These are phyloP conservation scores for Blastomyces gilchristii DNA, from an alignment of 2,329 filamentous ascomycete genomes.

Conservation along the genomic window DNA sequence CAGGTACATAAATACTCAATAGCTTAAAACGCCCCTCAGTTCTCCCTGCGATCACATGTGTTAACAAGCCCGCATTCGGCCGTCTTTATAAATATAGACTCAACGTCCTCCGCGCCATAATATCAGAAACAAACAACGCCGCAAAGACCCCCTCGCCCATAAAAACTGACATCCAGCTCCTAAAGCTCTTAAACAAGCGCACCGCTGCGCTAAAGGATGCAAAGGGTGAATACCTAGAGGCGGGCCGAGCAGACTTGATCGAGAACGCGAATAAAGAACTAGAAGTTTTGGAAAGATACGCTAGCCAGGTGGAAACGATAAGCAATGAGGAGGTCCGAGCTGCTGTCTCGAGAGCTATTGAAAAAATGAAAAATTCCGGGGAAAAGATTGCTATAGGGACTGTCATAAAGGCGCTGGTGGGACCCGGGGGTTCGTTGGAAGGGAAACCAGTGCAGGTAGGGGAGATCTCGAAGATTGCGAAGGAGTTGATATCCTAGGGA, in stretches of 20 bases:
- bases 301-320: conserved; percentile 34
- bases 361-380: conserved; percentile 27
- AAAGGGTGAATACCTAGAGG: conserved; percentile 32
- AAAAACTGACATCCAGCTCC: conserved; percentile 38
- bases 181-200: conserved; percentile 39
- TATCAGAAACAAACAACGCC: conserved; percentile 42
- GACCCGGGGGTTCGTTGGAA: conserved; percentile 32
- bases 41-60: conserved; percentile 1
- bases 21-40: conserved; percentile 1
- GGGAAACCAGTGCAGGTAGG: conserved; percentile 36
- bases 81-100: conserved; percentile 24
- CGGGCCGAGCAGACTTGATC: conserved; percentile 35
- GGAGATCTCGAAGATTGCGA: conserved; percentile 33
- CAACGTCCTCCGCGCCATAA: conserved; percentile 40
- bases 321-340: conserved; percentile 31
- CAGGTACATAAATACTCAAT: conserved; percentile 28
- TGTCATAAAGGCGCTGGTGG: conserved; percentile 36
- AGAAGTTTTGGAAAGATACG: conserved; percentile 37
- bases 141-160: conserved; percentile 38
- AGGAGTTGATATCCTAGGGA: conserved; percentile 24
- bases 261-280: conserved; percentile 38
- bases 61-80: background rate
- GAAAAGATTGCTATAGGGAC: conserved; percentile 29
- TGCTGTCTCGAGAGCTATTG: conserved; percentile 28
- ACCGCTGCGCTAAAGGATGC: conserved; percentile 30